phyloP scores from a whole-genome alignment of 2,329 filamentous ascomycete genomes.

The Aspergillus piperis region DNA sequence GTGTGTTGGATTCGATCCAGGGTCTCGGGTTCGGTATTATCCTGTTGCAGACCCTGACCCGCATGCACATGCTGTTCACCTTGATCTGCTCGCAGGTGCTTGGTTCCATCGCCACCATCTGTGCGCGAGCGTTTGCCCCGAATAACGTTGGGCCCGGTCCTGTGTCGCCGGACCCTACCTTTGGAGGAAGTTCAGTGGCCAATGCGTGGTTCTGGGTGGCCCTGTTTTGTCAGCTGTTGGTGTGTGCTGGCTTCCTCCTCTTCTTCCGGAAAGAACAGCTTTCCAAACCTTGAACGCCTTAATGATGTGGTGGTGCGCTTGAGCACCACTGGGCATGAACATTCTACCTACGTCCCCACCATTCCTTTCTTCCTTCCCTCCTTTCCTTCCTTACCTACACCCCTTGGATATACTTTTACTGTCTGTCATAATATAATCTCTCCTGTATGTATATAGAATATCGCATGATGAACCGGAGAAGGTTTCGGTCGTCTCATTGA shows the following conservation, averaged over 20 bases:
- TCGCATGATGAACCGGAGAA: not conserved
- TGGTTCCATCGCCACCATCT: conserved; percentile 62
- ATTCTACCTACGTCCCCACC: not conserved
- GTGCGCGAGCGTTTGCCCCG: conserved; percentile 60
- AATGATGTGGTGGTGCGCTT: not conserved
- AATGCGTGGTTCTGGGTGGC: conserved; percentile 63
- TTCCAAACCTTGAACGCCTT: conserved; percentile 37
- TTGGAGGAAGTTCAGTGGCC: conserved; percentile 46
- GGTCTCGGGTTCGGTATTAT: conserved; percentile 69
- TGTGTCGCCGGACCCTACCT: conserved; percentile 63
- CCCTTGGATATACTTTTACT: not conserved
- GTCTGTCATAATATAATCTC: not conserved
- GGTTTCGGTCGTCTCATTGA: too few relatives aligned
- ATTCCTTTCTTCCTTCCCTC: too few relatives aligned
- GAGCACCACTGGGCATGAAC: not conserved
- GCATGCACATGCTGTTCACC: conserved; percentile 64
- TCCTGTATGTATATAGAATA: not conserved
- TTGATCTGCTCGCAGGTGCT: conserved; percentile 62
- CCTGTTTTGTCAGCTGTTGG: conserved; percentile 56
- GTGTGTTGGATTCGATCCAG: conserved; percentile 64
- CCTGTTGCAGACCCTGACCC: conserved; percentile 63
- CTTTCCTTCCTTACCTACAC: too few relatives aligned
- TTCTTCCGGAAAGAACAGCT: conserved; percentile 48
- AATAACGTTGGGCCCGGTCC: conserved; percentile 61
- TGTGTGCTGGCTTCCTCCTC: conserved; percentile 48